Percentiles rank a stretch among this genome's conserved stretches.
These are phyloP conservation scores for Aspergillus sp. DNA, from an alignment of 2,329 filamentous ascomycete genomes.

Conservation along the genomic window DNA sequence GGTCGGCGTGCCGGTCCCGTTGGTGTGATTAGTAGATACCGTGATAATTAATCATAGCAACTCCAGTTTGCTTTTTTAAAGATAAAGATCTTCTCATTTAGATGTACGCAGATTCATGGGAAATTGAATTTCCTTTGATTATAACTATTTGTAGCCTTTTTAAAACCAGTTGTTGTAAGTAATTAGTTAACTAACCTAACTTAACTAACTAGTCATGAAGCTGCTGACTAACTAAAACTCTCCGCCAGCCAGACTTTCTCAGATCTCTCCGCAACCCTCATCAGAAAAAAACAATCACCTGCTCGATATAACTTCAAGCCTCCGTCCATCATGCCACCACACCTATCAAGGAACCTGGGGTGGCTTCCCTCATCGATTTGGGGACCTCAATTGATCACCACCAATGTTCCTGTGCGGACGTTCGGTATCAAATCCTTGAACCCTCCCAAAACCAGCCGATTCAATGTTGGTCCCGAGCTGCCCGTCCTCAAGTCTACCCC, in stretches of 20 bases:
- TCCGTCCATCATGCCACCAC: constrained; percentile 27
- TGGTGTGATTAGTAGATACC: too few species aligned
- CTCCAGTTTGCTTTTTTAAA: too few species aligned
- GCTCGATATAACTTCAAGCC: neutral
- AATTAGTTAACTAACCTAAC: neutral
- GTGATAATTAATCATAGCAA: too few species aligned
- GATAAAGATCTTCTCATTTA: too few species aligned
- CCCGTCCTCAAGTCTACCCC: constrained; percentile 52
- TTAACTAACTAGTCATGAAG: neutral
- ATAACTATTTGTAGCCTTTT: too few species aligned
- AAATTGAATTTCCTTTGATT: too few species aligned
- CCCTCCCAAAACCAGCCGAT: constrained; percentile 47
- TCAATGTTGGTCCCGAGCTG: constrained; percentile 48
- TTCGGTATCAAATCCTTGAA: constrained; percentile 57
- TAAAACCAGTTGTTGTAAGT: neutral
- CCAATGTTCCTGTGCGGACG: constrained; percentile 26
- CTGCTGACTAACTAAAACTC: neutral
- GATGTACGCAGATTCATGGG: too few species aligned
- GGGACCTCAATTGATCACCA: constrained; percentile 17
- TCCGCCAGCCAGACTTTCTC: neutral
- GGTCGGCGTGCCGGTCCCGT: too few species aligned
- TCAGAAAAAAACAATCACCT: neutral
- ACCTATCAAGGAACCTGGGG: constrained; percentile 26
- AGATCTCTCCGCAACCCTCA: constrained; percentile 10
- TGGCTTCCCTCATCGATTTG: constrained; percentile 24